Conservation (phyloP, 768 basidiomycete species). For the Panellus pusillus region DNA sequence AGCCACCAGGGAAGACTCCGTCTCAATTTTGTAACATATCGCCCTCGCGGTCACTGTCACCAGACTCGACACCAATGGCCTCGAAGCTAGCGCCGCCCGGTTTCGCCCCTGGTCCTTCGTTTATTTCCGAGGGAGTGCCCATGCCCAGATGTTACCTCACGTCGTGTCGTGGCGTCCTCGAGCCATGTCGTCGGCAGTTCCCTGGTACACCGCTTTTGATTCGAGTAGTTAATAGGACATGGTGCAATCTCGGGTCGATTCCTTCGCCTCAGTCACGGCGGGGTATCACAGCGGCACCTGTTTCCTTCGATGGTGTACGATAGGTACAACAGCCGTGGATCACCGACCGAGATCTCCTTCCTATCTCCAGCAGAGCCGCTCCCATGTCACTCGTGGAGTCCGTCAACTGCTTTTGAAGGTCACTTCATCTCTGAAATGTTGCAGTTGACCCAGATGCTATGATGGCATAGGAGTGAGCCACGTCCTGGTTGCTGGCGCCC, state of each 20-base stretch:
- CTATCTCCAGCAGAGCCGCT: constrained; percentile 1
- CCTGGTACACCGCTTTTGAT: constrained; percentile 1
- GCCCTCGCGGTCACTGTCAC: background rate
- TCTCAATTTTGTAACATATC: background rate
- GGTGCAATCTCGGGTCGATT: background rate
- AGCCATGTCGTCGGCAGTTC: constrained; percentile 2
- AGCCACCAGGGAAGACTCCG: too few relatives aligned
- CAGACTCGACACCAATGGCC: background rate
- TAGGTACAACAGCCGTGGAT: constrained; percentile 31
- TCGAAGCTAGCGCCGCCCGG: background rate
- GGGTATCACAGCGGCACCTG: constrained; percentile 31
- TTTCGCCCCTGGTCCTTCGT: background rate
- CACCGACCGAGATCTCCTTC: constrained; percentile 19
- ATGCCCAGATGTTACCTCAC: background rate
- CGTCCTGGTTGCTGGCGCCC: constrained; percentile 53
- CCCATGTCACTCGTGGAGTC: constrained; percentile 22
- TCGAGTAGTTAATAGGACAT: background rate
- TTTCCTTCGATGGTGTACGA: constrained; percentile 38
- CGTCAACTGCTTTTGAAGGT: constrained; percentile 11
- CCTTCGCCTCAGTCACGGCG: constrained; percentile 3
- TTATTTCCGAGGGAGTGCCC: constrained; percentile 8
- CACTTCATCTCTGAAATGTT: constrained; percentile 24
- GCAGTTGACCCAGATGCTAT: constrained; percentile 42
- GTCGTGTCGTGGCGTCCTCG: too few relatives aligned
- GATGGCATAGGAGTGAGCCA: constrained; percentile 42